Conservation (phyloP, 1,284 basidiomycete genomes). For the Trichosporon sp. region DNA sequence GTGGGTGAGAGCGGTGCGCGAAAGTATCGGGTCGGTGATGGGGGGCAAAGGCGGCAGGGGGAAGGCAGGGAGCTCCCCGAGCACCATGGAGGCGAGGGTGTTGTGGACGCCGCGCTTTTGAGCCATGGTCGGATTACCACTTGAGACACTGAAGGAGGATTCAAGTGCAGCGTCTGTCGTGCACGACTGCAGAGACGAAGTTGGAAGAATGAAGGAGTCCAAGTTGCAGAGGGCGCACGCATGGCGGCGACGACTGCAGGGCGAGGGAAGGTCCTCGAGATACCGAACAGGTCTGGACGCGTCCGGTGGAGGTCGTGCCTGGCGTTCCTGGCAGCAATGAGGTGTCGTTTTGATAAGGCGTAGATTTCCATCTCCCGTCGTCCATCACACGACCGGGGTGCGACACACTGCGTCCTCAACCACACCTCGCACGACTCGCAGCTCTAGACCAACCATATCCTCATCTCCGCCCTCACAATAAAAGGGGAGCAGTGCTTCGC, state of each 20-base stretch:
- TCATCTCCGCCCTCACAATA: background rate
- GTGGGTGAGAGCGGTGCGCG: slow-evolving; percentile 29
- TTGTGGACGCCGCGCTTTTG: background rate
- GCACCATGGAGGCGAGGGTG: slow-evolving; percentile 12
- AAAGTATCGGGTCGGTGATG: slow-evolving; percentile 26
- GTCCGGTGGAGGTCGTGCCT: background rate
- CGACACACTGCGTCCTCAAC: background rate
- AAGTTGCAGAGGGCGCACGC: background rate
- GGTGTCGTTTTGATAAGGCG: background rate
- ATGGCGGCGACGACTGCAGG: background rate
- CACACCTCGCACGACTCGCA: background rate
- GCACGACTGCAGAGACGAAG: background rate
- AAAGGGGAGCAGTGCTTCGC: slow-evolving; percentile 1
- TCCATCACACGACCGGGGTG: background rate
- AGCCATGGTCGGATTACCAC: background rate
- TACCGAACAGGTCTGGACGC: background rate
- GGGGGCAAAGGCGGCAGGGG: slow-evolving; percentile 32
- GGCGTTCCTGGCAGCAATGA: background rate
- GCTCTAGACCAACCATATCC: background rate
- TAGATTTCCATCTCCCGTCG: background rate
- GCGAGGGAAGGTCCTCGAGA: background rate
- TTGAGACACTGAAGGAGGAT: too few species aligned
- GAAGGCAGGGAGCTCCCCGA: slow-evolving; percentile 22
- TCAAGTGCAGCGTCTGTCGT: too few species aligned
- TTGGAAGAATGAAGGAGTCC: background rate